Evolutionary conservation across 2,329 filamentous ascomycete species (phyloP).

Genomic region (Cordyceps sp.): DNA sequence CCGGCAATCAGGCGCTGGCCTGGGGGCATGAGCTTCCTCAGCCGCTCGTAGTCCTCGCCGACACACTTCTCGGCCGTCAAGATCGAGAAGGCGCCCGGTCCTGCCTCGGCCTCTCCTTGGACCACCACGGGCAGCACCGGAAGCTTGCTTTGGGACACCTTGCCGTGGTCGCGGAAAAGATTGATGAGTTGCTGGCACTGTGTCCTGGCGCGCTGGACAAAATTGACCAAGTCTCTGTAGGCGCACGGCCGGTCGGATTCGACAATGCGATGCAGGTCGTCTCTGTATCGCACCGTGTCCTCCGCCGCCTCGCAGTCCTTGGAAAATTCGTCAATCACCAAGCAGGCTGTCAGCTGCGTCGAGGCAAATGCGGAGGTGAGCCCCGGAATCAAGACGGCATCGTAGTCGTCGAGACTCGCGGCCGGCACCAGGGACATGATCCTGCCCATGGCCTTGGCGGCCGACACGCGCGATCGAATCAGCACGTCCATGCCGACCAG

Average conservation of each 20-base stretch:
- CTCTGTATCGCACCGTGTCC: constrained; percentile 33
- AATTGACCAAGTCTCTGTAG: constrained; percentile 83
- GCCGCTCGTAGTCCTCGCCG: constrained; percentile 65
- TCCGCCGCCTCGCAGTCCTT: constrained; percentile 33
- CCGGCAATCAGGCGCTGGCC: constrained; percentile 74
- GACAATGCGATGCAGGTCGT: constrained; percentile 55
- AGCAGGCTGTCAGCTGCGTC: constrained; percentile 67
- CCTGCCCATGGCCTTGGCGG: constrained; percentile 71
- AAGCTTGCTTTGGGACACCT: constrained; percentile 57
- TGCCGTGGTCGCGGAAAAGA: constrained; percentile 80
- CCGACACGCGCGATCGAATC: constrained; percentile 75
- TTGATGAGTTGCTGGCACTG: constrained; percentile 84
- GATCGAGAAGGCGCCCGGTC: constrained; percentile 83
- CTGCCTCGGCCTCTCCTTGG: constrained; percentile 82
- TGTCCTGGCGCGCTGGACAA: constrained; percentile 73
- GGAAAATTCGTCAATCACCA: constrained; percentile 81
- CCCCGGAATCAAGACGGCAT: constrained; percentile 44
- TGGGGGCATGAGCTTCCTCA: constrained; percentile 79
- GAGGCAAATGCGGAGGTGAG: constrained; percentile 64
- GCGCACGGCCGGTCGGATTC: constrained; percentile 66
- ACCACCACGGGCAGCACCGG: constrained; percentile 79
- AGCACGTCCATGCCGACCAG: constrained; percentile 80
- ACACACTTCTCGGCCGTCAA: constrained; percentile 77
- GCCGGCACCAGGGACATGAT: constrained; percentile 65
- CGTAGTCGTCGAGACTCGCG: constrained; percentile 44